phyloP scores from a whole-genome alignment of 2,329 filamentous ascomycete genomes.

The Aspergillus phoenicis region DNA sequence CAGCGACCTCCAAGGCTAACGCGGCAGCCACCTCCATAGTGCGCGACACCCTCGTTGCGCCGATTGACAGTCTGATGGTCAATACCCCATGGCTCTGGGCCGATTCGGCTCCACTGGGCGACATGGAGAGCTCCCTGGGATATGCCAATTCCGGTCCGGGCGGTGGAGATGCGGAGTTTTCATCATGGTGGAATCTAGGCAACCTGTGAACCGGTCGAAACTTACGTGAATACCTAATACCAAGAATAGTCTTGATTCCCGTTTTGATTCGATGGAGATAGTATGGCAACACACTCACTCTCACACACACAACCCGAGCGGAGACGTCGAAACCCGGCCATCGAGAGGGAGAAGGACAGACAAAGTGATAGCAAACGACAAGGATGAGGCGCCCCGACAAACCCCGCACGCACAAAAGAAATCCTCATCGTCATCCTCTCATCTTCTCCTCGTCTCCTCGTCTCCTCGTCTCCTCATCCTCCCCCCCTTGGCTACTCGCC shows the following conservation, averaged over 20 bases:
- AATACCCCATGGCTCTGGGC: constrained; percentile 42
- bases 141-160: constrained; percentile 31
- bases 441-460: no score
- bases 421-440: no score
- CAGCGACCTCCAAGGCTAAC: constrained; percentile 7
- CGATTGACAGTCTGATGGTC: constrained; percentile 38
- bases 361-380: no score
- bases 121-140: constrained; percentile 33
- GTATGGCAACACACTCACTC: neutral
- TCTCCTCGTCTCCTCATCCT: no score
- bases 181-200: constrained; percentile 41
- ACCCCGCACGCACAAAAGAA: no score
- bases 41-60: constrained; percentile 34
- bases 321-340: neutral
- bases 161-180: constrained; percentile 35
- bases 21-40: constrained; percentile 1
- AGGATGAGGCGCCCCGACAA: no score
- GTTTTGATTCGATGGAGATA: neutral
- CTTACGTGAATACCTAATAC: neutral
- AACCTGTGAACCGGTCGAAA: constrained; percentile 24
- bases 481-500: no score
- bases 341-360: no score
- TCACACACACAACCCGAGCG: neutral
- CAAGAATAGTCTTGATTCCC: neutral
- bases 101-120: constrained; percentile 34